Conservation (phyloP, 2,329 filamentous ascomycete species). For the Dactylellina sp. region DNA sequence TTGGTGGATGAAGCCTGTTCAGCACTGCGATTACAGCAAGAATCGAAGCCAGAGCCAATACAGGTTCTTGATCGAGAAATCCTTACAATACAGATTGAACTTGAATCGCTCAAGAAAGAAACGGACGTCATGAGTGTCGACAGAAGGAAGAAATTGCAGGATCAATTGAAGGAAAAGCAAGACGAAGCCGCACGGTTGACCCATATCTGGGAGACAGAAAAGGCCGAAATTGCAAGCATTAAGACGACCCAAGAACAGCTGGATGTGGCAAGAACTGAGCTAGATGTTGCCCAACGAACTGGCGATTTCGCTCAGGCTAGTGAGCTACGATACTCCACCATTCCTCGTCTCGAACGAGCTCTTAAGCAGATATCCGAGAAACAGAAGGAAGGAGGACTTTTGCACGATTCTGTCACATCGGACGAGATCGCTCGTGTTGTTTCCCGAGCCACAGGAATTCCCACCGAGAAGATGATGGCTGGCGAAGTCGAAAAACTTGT, state of each 20-base stretch:
- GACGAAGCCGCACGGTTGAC: slow-evolving; percentile 80
- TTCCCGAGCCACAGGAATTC: slow-evolving; percentile 90
- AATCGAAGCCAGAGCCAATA: slow-evolving; percentile 95
- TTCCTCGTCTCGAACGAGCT: slow-evolving; percentile 82
- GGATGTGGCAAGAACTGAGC: slow-evolving; percentile 83
- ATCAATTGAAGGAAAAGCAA: slow-evolving; percentile 79
- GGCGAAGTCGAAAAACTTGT: slow-evolving; percentile 95
- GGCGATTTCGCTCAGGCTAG: slow-evolving; percentile 92
- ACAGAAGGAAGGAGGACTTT: slow-evolving; percentile 69
- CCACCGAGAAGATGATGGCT: slow-evolving; percentile 88
- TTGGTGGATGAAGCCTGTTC: slow-evolving; percentile 95
- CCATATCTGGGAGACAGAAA: slow-evolving; percentile 89
- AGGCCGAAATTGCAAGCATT: slow-evolving; percentile 83
- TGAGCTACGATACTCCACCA: slow-evolving; percentile 87
- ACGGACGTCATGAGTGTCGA: slow-evolving; percentile 90
- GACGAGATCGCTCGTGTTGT: slow-evolving; percentile 96
- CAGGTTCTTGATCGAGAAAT: slow-evolving; percentile 92
- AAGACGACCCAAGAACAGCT: slow-evolving; percentile 90
- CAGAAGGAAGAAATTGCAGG: slow-evolving; percentile 84
- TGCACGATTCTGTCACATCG: slow-evolving; percentile 93
- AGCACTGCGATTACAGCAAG: slow-evolving; percentile 88
- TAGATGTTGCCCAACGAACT: slow-evolving; percentile 86
- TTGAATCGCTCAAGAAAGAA: slow-evolving; percentile 93
- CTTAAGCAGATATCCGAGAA: slow-evolving; percentile 78
- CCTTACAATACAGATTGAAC: slow-evolving; percentile 96